Percentiles rank a stretch among this genome's conserved stretches.
Conservation (phyloP, 1,284 basidiomycete species). For the Erythrobasidium hasegawianum region DNA sequence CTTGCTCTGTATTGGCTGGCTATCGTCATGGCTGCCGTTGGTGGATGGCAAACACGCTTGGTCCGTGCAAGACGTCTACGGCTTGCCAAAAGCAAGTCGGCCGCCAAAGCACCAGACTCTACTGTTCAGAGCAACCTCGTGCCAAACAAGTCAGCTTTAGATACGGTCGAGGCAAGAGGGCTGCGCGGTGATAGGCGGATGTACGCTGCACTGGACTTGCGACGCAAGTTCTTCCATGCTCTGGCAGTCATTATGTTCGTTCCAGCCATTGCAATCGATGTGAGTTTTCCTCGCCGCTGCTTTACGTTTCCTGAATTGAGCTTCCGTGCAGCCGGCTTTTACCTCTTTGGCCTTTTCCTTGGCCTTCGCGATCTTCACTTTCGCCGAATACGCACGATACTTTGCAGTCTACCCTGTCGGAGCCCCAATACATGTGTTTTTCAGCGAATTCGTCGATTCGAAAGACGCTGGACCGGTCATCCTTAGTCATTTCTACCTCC, state of each 20-base stretch:
- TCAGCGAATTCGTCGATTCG: slow-evolving; percentile 93
- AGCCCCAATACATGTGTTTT: slow-evolving; percentile 87
- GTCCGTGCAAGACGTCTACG: slow-evolving; percentile 65
- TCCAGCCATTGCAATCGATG: slow-evolving; percentile 86
- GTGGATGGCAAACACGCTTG: slow-evolving; percentile 86
- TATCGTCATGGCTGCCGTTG: slow-evolving; percentile 75
- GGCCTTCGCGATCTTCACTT: slow-evolving; percentile 90
- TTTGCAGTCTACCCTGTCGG: slow-evolving; percentile 97
- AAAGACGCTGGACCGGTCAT: slow-evolving; percentile 96
- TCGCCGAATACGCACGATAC: slow-evolving; percentile 92
- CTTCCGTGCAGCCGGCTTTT: slow-evolving; percentile 73
- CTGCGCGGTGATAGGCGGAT: slow-evolving; percentile 41
- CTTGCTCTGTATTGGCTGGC: slow-evolving; percentile 81
- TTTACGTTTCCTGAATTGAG: not conserved
- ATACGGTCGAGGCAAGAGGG: slow-evolving; percentile 37
- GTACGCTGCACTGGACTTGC: slow-evolving; percentile 75
- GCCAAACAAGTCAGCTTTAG: slow-evolving; percentile 5
- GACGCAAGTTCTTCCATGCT: slow-evolving; percentile 95
- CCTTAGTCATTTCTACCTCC: slow-evolving; percentile 91
- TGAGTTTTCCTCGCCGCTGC: slow-evolving; percentile 54
- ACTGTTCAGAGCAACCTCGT: not conserved
- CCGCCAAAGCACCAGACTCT: slow-evolving; percentile 13
- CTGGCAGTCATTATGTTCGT: slow-evolving; percentile 93
- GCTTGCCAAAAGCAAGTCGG: slow-evolving; percentile 16
- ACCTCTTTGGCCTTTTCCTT: slow-evolving; percentile 89